Evolutionary conservation across 192 early-diverging fungal species (phyloP), one percentile per base, ranked within the genome.

Genomic region (Coemansia sp.): DNA sequence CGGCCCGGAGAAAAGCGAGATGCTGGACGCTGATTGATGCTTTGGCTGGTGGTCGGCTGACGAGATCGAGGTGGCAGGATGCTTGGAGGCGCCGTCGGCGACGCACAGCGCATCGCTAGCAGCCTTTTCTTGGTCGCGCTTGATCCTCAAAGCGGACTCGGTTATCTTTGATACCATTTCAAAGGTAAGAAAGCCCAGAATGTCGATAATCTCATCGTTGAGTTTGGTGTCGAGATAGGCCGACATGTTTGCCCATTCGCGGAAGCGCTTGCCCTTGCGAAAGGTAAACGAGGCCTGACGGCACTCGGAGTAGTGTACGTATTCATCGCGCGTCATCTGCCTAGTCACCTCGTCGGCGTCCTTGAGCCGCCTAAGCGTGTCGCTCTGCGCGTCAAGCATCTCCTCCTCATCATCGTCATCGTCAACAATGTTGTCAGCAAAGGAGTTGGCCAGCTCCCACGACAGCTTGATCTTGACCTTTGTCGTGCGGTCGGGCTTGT

Each of bases 241-340:
- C 3, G 84, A 81, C 90, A 99, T 92, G 40, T 90, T 84, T 34
- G 90, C 89, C 95, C 95, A 99, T 53, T 97, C 94, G 27, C 91
- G 80, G 64, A 99, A 99, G 46, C 90, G 77, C 65, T 95, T 94
- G 34, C 79, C 78, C 63, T 95, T 95, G 45, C 94, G 90, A 75
- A 89, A 97, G 4, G 92, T 95, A 49, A 99, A 99, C 8, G 90
- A 92, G 7, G 97, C 94, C 72, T 96, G 94, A n/a, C 95, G 82
- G 68, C 94, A 96, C 68, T 97, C 94, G 5, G 95, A 94, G 58
- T 94, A 99, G 77, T 95, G 91, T 19, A 97, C 92, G 67, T 99
- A 99, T 74, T 99, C 92, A n/a, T 95, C 94, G 56, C 94, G 86
- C 18, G 93, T 90, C 97, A 99, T 99, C 13, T 83, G 88, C 14